These are phyloP conservation scores for Pisolithus marmoratus DNA, from an alignment of 768 basidiomycete genomes.

Conservation along the genomic window DNA sequence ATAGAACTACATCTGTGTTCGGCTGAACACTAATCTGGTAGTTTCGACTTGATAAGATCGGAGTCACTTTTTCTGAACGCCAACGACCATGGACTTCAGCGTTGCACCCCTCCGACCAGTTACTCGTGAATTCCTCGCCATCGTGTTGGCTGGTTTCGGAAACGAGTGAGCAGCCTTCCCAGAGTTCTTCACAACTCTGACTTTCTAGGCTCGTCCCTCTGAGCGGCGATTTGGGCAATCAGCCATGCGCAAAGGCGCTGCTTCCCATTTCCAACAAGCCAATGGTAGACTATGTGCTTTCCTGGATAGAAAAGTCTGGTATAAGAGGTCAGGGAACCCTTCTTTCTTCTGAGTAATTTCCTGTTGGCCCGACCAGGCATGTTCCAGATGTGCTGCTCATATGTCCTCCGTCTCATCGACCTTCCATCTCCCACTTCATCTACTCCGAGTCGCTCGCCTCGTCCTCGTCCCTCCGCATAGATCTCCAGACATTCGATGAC, in stretches of 20 bases:
- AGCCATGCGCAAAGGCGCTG: conserved; percentile 80
- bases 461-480: conserved; percentile 60
- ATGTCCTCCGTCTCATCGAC: conserved; percentile 72
- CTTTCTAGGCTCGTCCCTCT: conserved; percentile 60
- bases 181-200: background rate
- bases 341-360: background rate
- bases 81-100: conserved; percentile 49
- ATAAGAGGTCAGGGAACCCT: conserved; percentile 55
- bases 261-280: conserved; percentile 86
- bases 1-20: background rate
- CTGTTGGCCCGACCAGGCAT: conserved; percentile 7
- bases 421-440: conserved; percentile 77
- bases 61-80: background rate
- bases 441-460: conserved; percentile 66
- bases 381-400: conserved; percentile 76
- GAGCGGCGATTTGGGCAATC: conserved; percentile 73
- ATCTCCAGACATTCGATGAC: conserved; percentile 78
- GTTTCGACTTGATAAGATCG: background rate
- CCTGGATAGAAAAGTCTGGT: conserved; percentile 85
- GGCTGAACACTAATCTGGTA: conserved; percentile 10
- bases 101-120: conserved; percentile 46
- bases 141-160: conserved; percentile 90
- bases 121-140: conserved; percentile 78
- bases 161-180: conserved; percentile 54
- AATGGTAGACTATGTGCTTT: conserved; percentile 75